Evolutionary conservation across 192 early-diverging fungal genomes (phyloP), one percentile per base, ranked within the genome.

Genomic region (Coemansia sp.): DNA sequence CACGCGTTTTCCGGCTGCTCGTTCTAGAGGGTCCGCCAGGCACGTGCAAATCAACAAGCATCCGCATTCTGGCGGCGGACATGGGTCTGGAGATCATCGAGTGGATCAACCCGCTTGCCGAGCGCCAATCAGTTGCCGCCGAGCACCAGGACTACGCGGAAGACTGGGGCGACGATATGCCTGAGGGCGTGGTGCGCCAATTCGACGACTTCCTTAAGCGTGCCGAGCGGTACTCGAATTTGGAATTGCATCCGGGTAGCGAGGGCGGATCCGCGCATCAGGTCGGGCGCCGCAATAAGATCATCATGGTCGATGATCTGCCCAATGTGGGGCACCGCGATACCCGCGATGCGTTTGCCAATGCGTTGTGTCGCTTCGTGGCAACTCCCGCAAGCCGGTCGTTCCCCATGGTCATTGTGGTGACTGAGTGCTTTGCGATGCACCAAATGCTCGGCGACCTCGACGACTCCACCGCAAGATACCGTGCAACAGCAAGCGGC

Each of bases 11-110:
- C 63, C 84, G 86, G 1, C 75, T 90, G 24, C 71, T 90, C 4
- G 77, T 90, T 6, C 63, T 90, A 30, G 85, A 83, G 38, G 89
- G 89, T 18, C 87, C 89, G 63, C 78, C 89, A n/a, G 89, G 89
- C 41, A 69, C 86, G 48, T 85, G 89, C 57, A 90, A 90, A 65
- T 88, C 89, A 16, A 80, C 88, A 16, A 85, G 86, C 10, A 63
- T 89, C 44, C 73, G 78, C 0, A 81, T 88, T 60, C 51, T 90
- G 30, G 87, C 88, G 2, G 53, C 73, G 2, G 80, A 88, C 33
- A 72, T 90, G 60, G 66, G 55, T 6, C 63, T 89, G 26, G 69
- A 83, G 3, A 69, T 89, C 33, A 75, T 87, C 39, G 89, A 90
- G 62, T 90, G 89, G 89, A 77, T 83, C 64, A 90, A 89, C 52